Percentiles rank a stretch among this genome's conserved stretches.
phyloP scores from a whole-genome alignment of 495 filamentous ascomycete genomes.

The Penicillium mononematosum region DNA sequence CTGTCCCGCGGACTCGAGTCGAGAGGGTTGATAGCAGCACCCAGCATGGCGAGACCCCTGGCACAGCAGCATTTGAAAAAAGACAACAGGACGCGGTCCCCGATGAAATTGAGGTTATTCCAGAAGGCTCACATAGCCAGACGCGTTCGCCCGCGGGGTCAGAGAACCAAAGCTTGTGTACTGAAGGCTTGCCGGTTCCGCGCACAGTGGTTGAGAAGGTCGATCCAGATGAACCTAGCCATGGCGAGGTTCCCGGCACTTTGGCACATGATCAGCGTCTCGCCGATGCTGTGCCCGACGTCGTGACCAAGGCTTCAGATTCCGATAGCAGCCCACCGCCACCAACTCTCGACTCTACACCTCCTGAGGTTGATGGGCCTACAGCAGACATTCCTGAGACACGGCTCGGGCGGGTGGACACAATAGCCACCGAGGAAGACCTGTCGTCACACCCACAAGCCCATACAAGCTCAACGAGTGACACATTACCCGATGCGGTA shows the following conservation, averaged over 20 bases:
- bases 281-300: conserved; percentile 82
- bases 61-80: conserved; percentile 58
- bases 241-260: conserved; percentile 88
- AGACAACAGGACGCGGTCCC: conserved; percentile 61
- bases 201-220: conserved; percentile 81
- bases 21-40: conserved; percentile 59
- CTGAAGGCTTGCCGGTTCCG: conserved; percentile 66
- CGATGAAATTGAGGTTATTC: conserved; percentile 62
- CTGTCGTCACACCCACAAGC: conserved; percentile 37
- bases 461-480: conserved; percentile 43
- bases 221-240: conserved; percentile 60
- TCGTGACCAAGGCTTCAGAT: conserved; percentile 44
- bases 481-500: conserved; percentile 50
- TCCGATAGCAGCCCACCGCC: conserved; percentile 22
- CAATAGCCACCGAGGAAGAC: conserved; percentile 36
- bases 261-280: conserved; percentile 69
- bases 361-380: conserved; percentile 17
- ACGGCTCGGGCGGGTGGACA: conserved; percentile 44
- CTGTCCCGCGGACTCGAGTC: conserved; percentile 61
- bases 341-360: conserved; percentile 20
- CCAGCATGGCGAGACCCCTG: conserved; percentile 61
- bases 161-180: conserved; percentile 41
- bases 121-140: conserved; percentile 52
- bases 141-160: conserved; percentile 42
- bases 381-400: conserved; percentile 45